phyloP scores from a whole-genome alignment of 441 rosid genomes.

The Croton setiger region DNA sequence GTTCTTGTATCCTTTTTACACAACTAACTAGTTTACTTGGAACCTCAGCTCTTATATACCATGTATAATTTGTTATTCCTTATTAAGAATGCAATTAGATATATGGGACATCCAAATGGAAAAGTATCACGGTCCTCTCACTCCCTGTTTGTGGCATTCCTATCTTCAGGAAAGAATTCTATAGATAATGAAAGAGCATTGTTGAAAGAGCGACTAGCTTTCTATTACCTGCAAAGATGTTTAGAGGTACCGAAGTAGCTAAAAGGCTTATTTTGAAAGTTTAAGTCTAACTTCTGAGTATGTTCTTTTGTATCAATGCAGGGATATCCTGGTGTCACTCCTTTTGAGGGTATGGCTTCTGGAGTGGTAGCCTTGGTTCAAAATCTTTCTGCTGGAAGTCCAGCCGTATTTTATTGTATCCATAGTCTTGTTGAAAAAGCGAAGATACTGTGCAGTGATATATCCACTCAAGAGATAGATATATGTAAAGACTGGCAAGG shows the following conservation, averaged over 20 bases:
- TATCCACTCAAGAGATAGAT: conserved; percentile 28
- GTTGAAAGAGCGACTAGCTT: conserved; percentile 78
- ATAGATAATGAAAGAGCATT: conserved; percentile 46
- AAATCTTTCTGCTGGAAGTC: conserved; percentile 92
- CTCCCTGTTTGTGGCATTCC: conserved; percentile 69
- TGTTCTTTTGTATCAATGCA: conserved; percentile 29
- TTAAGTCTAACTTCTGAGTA: conserved; percentile 14
- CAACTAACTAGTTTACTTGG: background rate
- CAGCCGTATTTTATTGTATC: conserved; percentile 72
- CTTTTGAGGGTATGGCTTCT: conserved; percentile 95
- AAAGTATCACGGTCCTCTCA: conserved; percentile 84
- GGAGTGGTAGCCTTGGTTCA: conserved; percentile 81
- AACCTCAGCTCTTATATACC: background rate
- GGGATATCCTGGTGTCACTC: conserved; percentile 80
- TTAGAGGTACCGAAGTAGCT: conserved; percentile 52
- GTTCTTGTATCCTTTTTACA: conserved; percentile 80
- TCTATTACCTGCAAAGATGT: conserved; percentile 78
- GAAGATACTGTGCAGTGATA: conserved; percentile 38
- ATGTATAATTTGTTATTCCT: conserved; percentile 33
- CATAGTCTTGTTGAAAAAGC: conserved; percentile 73
- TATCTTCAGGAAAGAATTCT: conserved; percentile 61
- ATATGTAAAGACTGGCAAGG: conserved; percentile 58
- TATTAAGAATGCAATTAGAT: conserved; percentile 45
- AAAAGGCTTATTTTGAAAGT: conserved; percentile 1
- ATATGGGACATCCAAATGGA: conserved; percentile 77